Base-by-base conservation (phyloP, 192 early-diverging fungal genomes). In the Spinellus fusiger region DNA sequence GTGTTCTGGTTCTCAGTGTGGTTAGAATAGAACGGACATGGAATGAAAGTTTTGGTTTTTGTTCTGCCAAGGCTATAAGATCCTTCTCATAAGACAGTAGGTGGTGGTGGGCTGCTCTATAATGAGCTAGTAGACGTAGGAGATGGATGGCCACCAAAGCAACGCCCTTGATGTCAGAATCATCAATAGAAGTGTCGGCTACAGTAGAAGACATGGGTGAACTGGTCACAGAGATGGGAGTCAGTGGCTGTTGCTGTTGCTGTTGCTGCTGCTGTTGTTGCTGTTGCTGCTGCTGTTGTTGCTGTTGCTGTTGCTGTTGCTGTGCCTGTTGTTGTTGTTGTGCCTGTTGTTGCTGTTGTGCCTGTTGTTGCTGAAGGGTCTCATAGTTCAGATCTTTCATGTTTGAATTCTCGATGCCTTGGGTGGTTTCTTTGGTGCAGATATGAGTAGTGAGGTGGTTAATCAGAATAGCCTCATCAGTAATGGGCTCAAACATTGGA, bases 51-150 rank as follows among this genome's bases (percentile, higher is more conserved):
- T 67, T 59, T 0, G 65, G 65, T 35, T 50, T 27, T 37, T 67
- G 59, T 34, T 32, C 10, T 23, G 59, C 50, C 34, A 60, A 59
- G 4, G 38, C 23, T 6, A 47, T 20, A 34, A 67, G 61, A 25
- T 67, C 65, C 8, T 50, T 26, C 40, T 67, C 65, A 33, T 67
- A 67, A 26, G 65, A 58, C 44, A 60, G 59, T 20, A 67, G 61
- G 4, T 46, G 32, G 12, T 44, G 38, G 28, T 67, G 65, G 22
- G 58, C 61, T 27, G 59, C 44, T 13, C 58, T 56, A n/a, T 60
- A 28, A 20, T 51, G 49, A 26, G 65, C 59, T 0, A 67, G 52
- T 20, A 54, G n/a, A 3, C 51, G 22, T 46, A 67, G 28, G 15
- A 67, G 31, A n/a, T 54, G 38, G 1, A 57, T 52, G 7, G 65